Base-by-base conservation (phyloP, 2,329 filamentous ascomycete genomes). In the Blumeriella jaapii region DNA sequence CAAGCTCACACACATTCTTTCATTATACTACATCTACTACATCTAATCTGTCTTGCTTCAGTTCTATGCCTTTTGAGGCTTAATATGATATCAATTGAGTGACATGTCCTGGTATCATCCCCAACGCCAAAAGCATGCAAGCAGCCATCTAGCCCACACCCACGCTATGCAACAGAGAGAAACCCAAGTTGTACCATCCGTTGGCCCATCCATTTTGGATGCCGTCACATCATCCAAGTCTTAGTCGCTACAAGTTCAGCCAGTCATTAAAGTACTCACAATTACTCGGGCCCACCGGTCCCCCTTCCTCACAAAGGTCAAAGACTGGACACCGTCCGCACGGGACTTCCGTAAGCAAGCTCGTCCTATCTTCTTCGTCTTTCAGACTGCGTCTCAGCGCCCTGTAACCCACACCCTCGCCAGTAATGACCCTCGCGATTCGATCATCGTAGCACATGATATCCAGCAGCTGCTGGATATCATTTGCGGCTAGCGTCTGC, bases 311-410 rank as follows among this genome's bases (percentile, higher is more conserved):
- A 56, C 91, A 98, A 2, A 96, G 68, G 39, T 91, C 81, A 56
- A 94, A 94, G 2, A 95, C 89, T 0, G 91, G 91, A 58, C 91
- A 98, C 36, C 76, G 70, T 2, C 89, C 87, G 58, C 91, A 98
- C 1, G 91, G 91, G 2, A 81, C 78, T 57, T 95, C 86, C 2
- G 83, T 93, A 47, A 78, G 31, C 65, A 70, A 31, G 65, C 55
- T 42, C 59, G 61, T 61, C 29, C 37, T 26, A 60, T 67, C 38
- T 68, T 62, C 40, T 59, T 64, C 45, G 13, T 48, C 44, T 29
- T 41, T 37, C 25, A 53, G 38, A 12, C 38, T 44, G 30, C 44
- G 46, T 14, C 54, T 40, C 9, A 59, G 31, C 3, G 58, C 56
- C 36, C 52, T 56, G 32, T 59, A 61, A 4, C 53, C 50, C 12